phyloP scores from a whole-genome alignment of 2,329 filamentous ascomycete genomes.

The Microcera coccophila region DNA sequence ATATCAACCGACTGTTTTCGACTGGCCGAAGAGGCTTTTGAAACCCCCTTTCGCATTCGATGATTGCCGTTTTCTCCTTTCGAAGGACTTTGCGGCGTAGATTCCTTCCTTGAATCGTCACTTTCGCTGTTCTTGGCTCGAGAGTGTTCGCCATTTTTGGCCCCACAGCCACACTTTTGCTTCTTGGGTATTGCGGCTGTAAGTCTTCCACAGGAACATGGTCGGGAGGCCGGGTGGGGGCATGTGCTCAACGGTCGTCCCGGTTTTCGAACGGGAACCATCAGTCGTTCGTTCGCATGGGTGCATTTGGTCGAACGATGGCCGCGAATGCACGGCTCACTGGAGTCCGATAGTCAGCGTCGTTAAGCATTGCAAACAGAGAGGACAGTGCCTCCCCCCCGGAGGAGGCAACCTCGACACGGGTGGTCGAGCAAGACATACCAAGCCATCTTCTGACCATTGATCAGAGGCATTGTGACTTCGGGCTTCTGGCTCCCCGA shows the following conservation, averaged over 20 bases:
- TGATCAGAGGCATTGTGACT: conserved; percentile 60
- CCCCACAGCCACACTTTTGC: conserved; percentile 52
- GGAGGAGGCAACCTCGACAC: conserved; percentile 1
- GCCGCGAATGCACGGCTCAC: conserved; percentile 70
- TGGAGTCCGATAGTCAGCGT: conserved; percentile 32
- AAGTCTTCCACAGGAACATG: conserved; percentile 61
- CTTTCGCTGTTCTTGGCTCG: conserved; percentile 22
- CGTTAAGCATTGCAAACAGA: too few relatives aligned
- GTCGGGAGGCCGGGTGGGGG: conserved; percentile 59
- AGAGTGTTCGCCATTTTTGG: conserved; percentile 24
- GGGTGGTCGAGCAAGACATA: conserved; percentile 41
- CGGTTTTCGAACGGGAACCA: conserved; percentile 68
- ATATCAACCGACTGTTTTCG: conserved; percentile 52
- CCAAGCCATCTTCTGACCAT: conserved; percentile 72
- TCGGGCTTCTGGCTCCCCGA: conserved; percentile 2
- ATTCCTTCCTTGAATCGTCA: conserved; percentile 21
- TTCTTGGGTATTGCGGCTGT: conserved; percentile 60
- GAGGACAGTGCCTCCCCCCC: neutral
- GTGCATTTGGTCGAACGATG: conserved; percentile 73
- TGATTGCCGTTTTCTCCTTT: conserved; percentile 33
- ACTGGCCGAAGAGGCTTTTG: conserved; percentile 29
- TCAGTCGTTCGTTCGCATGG: conserved; percentile 62
- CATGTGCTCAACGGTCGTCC: conserved; percentile 67
- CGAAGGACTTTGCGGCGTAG: conserved; percentile 30
- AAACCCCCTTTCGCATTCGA: conserved; percentile 44